Evolutionary conservation across 148 eudicot species (phyloP).

Genomic region (Dysphania ambrosioides): DNA sequence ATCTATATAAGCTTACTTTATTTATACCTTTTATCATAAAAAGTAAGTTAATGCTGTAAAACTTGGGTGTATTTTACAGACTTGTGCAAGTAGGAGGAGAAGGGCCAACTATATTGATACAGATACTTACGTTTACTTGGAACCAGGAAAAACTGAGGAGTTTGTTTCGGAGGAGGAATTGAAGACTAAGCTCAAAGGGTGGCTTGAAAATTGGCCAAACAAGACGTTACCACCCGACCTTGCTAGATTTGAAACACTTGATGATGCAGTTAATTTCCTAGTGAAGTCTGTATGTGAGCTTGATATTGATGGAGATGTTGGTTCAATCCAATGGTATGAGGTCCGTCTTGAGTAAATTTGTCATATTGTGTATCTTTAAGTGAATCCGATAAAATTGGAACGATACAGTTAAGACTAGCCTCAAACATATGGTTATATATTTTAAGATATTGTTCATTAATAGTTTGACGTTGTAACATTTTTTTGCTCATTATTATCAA

Average conservation of each 20-base stretch:
- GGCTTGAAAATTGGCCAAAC: conserved; percentile 85
- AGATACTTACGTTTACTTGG: conserved; percentile 68
- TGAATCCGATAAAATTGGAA: not conserved
- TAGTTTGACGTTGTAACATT: not conserved
- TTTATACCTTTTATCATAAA: too few relatives aligned
- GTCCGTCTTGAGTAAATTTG: conserved; percentile 54
- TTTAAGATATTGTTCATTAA: not conserved
- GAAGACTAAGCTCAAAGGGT: conserved; percentile 50
- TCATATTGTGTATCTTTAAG: not conserved
- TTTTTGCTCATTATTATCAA: not conserved
- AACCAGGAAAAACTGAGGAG: conserved; percentile 71
- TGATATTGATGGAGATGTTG: conserved; percentile 86
- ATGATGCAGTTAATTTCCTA: conserved; percentile 67
- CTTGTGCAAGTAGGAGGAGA: conserved; percentile 42
- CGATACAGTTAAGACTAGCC: not conserved
- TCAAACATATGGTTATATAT: too few relatives aligned
- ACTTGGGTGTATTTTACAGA: not conserved
- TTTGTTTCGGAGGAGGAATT: conserved; percentile 71
- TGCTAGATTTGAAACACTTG: conserved; percentile 50
- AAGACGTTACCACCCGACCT: conserved; percentile 68
- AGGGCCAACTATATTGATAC: conserved; percentile 41
- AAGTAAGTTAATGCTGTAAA: not conserved
- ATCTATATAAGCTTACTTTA: not conserved
- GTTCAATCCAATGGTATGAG: conserved; percentile 82
- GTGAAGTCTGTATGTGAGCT: conserved; percentile 84